Base-by-base conservation (phyloP, 495 filamentous ascomycete species). In the Zalerion maritima region DNA sequence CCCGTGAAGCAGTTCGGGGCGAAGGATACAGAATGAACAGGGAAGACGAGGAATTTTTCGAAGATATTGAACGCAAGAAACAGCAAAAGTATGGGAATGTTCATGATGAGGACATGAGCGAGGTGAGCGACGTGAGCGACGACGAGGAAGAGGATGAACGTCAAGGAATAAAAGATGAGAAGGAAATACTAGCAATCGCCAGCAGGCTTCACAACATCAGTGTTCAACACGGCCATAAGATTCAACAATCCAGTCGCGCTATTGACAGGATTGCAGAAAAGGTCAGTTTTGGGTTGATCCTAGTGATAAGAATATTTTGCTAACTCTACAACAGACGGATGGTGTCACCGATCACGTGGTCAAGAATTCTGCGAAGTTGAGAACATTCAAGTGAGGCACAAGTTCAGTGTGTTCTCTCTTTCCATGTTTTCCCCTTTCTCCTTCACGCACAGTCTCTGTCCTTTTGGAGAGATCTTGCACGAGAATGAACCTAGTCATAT, bases 201-300 rank as follows among this genome's bases (percentile, higher is more conserved):
- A n/a, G n/a, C n/a, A n/a, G n/a, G n/a, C n/a, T n/a, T n/a, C n/a
- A n/a, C n/a, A n/a, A n/a, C n/a, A n/a, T n/a, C n/a, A n/a, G n/a
- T n/a, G 80, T 85, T 19, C 67, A 68, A 27, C 72, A 80, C 66
- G 81, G 92, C 45, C 61, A 70, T 26, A 61, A 78, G 46, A 81
- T 85, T 38, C 24, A 52, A 62, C 26, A 75, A 73, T 41, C 40
- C 81, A 41, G 65, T 75, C 44, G 52, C 67, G 22, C 50, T 78
- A 64, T 91, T 43, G 77, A 80, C 36, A 67, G 69, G 34, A 81
- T 92, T 38, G 73, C 55, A 27, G 53, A 50, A 24, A 85, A 86
- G 75, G 78, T 78, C 46, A 46, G 50, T 37, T 12, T 15, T 12
- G 24, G 33, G 29, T 18, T 15, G 8, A 7, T 23, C 17, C 8